Conservation (phyloP, 1,284 basidiomycete species). For the Ustilago loliicola region DNA sequence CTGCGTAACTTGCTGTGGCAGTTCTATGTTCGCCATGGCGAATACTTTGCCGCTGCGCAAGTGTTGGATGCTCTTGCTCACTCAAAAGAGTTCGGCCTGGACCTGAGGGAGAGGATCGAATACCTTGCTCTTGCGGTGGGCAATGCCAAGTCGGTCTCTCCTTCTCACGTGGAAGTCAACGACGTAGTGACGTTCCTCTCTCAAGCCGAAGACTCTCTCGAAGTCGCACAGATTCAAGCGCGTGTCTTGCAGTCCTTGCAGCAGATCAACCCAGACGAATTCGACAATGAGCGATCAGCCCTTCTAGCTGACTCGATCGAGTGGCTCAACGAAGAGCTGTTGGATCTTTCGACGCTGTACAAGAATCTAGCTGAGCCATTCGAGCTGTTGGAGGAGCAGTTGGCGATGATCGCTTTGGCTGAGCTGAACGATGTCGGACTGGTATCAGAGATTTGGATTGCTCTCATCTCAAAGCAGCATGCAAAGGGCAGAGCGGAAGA, state of each 20-base stretch:
- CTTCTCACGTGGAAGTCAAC: conserved; percentile 75
- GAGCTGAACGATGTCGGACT: conserved; percentile 88
- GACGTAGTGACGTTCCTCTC: conserved; percentile 92
- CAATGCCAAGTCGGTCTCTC: conserved; percentile 80
- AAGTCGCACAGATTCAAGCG: conserved; percentile 95
- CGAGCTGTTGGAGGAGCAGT: conserved; percentile 84
- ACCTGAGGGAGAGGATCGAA: conserved; percentile 66
- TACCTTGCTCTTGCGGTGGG: conserved; percentile 81
- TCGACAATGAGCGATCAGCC: conserved; percentile 76
- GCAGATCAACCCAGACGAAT: conserved; percentile 61
- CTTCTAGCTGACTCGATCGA: conserved; percentile 65
- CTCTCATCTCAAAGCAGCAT: conserved; percentile 82
- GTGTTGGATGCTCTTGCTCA: conserved; percentile 88
- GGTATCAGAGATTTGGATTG: conserved; percentile 87
- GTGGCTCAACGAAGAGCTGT: conserved; percentile 73
- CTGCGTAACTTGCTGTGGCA: conserved; percentile 94
- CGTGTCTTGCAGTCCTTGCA: conserved; percentile 75
- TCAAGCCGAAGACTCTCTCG: conserved; percentile 93
- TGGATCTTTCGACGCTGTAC: conserved; percentile 78
- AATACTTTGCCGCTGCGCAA: conserved; percentile 87
- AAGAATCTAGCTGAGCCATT: conserved; percentile 89
- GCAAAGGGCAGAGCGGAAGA: conserved; percentile 63
- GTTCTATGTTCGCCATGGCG: conserved; percentile 79
- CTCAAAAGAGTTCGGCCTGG: conserved; percentile 77
- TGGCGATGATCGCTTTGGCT: conserved; percentile 92